Evolutionary conservation across 495 filamentous ascomycete genomes (phyloP).

Genomic region (Cercophora samala): DNA sequence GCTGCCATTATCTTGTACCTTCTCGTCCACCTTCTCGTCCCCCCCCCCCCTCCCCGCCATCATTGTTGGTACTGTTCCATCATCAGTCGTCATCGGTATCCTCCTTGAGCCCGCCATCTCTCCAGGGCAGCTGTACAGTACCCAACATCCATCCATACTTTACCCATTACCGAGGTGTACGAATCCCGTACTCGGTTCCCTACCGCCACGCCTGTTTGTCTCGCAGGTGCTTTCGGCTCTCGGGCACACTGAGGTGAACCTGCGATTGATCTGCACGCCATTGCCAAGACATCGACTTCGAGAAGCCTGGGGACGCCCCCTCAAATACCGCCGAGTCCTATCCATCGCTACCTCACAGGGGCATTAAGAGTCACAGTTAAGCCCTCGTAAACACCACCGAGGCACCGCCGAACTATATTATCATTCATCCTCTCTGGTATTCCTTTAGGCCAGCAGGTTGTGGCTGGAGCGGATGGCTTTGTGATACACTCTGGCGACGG

Average conservation of each 20-base stretch:
- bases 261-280: constrained; percentile 9
- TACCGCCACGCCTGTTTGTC: not conserved
- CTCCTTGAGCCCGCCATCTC: not conserved
- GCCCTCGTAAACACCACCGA: not conserved
- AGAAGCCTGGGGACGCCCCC: not conserved
- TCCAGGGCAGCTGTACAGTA: not conserved
- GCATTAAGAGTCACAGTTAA: not conserved
- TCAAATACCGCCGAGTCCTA: constrained; percentile 3
- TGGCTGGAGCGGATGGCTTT: not conserved
- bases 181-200: constrained; percentile 3
- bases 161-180: not conserved
- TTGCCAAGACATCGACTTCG: constrained; percentile 14
- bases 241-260: not conserved
- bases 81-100: not conserved
- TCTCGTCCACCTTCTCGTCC: not conserved
- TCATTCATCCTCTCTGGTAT: not conserved
- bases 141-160: too few relatives aligned
- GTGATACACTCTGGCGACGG: not conserved
- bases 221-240: not conserved
- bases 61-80: not conserved
- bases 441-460: not conserved
- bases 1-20: not conserved
- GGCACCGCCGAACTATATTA: not conserved
- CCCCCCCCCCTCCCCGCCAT: not conserved
- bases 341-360: not conserved